Base-by-base conservation (phyloP, 2,329 filamentous ascomycete genomes). In the Fusarium sp. region DNA sequence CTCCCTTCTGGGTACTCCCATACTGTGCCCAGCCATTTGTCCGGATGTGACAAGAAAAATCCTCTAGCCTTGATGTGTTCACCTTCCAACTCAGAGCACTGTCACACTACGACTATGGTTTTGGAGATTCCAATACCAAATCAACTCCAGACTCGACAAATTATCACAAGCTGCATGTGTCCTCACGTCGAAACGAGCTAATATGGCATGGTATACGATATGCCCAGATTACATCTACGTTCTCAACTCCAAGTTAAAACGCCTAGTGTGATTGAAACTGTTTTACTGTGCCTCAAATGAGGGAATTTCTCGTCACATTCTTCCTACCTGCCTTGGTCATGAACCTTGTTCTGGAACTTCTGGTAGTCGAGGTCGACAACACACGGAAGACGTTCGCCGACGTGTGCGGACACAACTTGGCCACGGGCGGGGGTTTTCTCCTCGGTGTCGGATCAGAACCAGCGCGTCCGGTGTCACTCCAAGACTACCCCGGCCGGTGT, bases 361-460 rank as follows among this genome's bases (percentile, higher is more conserved):
- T 39, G 19, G 37, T 33, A 33, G 51, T 43, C 41, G 22, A 46
- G 30, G 51, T 22, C 51, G 22, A 62, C 48, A 40, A 30, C 33
- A 51, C 49, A 41, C 44, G 50, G 49, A 43, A 53, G 60, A 19
- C 50, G 43, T 55, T 45, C 53, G 59, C 44, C 51, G 53, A 49
- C 46, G 44, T 49, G 44, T 35, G 50, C 52, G 44, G 46, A 50
- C 33, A 52, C 22, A 37, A 59, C 41, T 52, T 57, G 63, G 50
- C 46, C 43, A 41, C 58, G 61, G 53, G 68, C 60, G 66, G 66
- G 58, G 54, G 43, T 44, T 49, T 46, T 14, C 35, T 44, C 26
- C 30, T 72, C 65, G 65, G 70, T 66, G 61, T 68, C 68, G 52
- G 70, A 68, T 62, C 65, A 60, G 46, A 60, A 33, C 49, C 60